Percentiles rank a stretch among this genome's conserved stretches.
These are phyloP conservation scores for Penicillium angulare DNA, from an alignment of 495 filamentous ascomycete genomes.

Conservation along the genomic window DNA sequence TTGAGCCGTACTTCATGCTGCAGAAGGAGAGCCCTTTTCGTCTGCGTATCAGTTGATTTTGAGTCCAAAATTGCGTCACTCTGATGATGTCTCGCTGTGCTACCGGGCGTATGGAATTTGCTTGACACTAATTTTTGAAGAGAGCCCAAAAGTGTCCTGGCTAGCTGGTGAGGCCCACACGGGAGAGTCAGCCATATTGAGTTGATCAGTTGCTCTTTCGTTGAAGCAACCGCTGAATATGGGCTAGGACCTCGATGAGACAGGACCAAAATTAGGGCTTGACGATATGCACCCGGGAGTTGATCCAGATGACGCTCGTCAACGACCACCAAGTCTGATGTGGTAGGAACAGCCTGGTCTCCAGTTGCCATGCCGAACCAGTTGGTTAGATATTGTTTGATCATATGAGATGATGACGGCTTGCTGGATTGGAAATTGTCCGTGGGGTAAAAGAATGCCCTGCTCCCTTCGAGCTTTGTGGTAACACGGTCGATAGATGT, in stretches of 20 bases:
- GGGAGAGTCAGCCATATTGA: constrained; percentile 13
- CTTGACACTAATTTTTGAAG: neutral
- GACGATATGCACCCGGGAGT: neutral
- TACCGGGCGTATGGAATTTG: neutral
- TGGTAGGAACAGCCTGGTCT: neutral
- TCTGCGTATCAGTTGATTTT: neutral
- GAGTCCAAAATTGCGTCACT: neutral
- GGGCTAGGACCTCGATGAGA: neutral
- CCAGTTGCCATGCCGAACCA: constrained; percentile 27
- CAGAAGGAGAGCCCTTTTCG: neutral
- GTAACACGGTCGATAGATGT: neutral
- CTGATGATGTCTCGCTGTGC: neutral
- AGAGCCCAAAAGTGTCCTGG: constrained; percentile 5
- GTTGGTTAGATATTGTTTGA: constrained; percentile 24
- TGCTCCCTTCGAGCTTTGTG: neutral
- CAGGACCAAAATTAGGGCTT: neutral
- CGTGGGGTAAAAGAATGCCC: neutral
- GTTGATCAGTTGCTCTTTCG: neutral
- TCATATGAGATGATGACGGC: neutral
- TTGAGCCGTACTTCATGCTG: neutral
- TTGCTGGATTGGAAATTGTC: neutral
- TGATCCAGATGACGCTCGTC: constrained; percentile 23
- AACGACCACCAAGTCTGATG: constrained; percentile 26
- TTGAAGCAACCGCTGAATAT: neutral
- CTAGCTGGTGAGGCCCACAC: constrained; percentile 23